These are phyloP conservation scores for Neonectria sp. DNA, from an alignment of 2,329 filamentous ascomycete genomes.

Conservation along the genomic window DNA sequence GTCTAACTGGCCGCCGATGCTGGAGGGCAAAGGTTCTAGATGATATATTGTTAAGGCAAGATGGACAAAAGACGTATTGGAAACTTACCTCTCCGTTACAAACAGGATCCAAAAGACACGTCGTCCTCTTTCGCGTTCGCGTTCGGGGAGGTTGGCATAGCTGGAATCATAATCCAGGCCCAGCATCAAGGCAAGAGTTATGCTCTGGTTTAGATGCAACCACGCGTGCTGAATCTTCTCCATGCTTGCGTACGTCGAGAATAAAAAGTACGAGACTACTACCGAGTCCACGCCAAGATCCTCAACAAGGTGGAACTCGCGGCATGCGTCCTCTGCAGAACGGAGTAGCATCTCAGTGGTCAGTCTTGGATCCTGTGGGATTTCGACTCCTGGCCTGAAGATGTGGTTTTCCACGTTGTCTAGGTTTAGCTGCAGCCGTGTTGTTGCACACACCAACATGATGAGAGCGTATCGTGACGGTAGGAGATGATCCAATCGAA, in stretches of 20 bases:
- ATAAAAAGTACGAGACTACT: constrained; percentile 42
- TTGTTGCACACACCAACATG: neutral
- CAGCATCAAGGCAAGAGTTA: constrained; percentile 37
- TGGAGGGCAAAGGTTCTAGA: constrained; percentile 43
- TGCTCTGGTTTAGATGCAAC: constrained; percentile 44
- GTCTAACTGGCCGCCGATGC: constrained; percentile 38
- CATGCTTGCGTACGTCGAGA: constrained; percentile 40
- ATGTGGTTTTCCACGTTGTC: neutral
- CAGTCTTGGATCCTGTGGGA: neutral
- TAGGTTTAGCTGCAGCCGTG: neutral
- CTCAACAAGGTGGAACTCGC: neutral
- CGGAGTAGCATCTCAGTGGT: neutral
- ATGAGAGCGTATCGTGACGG: neutral
- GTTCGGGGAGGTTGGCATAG: constrained; percentile 24
- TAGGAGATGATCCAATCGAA: neutral
- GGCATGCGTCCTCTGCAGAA: neutral
- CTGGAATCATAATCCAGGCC: constrained; percentile 36
- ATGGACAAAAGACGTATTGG: too few relatives aligned
- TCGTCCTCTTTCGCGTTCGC: constrained; percentile 37
- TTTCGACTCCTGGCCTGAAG: neutral
- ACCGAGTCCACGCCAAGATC: constrained; percentile 37
- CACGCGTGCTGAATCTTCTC: constrained; percentile 41
- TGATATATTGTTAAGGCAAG: too few relatives aligned
- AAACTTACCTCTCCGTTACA: constrained; percentile 43
- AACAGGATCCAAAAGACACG: constrained; percentile 48